Conservation (phyloP, 371 early-diverging fungal species). For the Amoeboaphelidium occidentale region DNA sequence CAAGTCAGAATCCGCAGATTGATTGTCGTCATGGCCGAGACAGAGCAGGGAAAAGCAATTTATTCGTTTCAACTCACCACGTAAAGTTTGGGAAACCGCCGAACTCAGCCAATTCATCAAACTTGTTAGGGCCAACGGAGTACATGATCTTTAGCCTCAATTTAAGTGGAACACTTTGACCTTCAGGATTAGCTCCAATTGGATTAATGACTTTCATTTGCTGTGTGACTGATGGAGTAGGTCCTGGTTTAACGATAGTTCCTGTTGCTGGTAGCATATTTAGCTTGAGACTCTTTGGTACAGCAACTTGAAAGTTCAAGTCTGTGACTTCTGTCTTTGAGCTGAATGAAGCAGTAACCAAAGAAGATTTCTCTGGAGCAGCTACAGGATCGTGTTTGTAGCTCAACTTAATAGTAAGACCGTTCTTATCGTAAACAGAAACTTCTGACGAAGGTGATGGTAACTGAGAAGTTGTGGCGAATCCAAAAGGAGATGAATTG, state of each 20-base stretch:
- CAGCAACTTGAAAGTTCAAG: slow-evolving; percentile 71
- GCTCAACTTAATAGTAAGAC: slow-evolving; percentile 38
- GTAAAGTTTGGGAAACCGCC: too few species aligned
- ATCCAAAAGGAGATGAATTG: slow-evolving; percentile 6
- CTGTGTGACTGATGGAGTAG: slow-evolving; percentile 44
- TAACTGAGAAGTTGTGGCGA: slow-evolving; percentile 3
- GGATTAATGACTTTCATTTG: slow-evolving; percentile 62
- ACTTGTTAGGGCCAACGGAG: too few species aligned
- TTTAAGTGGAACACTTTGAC: too few species aligned
- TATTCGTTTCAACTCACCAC: too few species aligned
- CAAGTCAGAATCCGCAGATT: slow-evolving; percentile 28
- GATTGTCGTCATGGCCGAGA: not conserved
- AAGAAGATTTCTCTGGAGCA: slow-evolving; percentile 9
- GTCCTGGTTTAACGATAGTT: slow-evolving; percentile 26
- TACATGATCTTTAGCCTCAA: too few species aligned
- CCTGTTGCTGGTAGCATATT: slow-evolving; percentile 53
- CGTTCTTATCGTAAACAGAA: slow-evolving; percentile 43
- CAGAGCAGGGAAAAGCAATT: too few species aligned
- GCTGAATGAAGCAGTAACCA: slow-evolving; percentile 27
- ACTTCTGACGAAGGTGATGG: slow-evolving; percentile 7
- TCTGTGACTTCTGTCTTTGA: slow-evolving; percentile 34
- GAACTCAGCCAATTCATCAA: too few species aligned
- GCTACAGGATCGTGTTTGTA: slow-evolving; percentile 9
- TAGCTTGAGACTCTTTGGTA: slow-evolving; percentile 60
- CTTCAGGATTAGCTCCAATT: too few species aligned